Conservation (phyloP, 441 rosid species). For the Syzygium malaccense region DNA sequence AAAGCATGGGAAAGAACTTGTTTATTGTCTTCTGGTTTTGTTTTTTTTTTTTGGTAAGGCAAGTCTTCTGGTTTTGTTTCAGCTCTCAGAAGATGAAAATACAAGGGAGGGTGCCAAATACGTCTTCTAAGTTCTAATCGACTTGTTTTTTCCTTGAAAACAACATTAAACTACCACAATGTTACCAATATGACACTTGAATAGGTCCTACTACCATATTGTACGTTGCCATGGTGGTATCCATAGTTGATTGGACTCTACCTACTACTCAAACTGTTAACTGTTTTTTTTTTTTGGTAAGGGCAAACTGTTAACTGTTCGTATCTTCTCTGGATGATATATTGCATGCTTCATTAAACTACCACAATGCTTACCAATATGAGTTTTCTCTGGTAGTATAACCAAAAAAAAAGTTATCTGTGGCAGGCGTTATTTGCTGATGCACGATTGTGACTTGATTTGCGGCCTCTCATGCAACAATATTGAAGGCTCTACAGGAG, state of each 20-base stretch:
- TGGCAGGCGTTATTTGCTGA: background rate
- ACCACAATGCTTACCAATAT: background rate
- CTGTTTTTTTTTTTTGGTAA: no score
- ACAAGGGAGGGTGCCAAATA: background rate
- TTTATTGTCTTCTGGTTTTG: background rate
- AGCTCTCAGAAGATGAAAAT: background rate
- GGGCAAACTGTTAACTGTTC: background rate
- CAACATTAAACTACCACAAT: background rate
- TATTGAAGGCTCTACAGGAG: background rate
- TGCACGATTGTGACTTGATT: background rate
- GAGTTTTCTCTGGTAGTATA: background rate
- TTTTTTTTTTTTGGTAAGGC: background rate
- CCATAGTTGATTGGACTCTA: background rate
- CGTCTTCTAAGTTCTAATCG: background rate
- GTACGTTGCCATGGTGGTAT: background rate
- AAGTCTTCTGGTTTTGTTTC: background rate
- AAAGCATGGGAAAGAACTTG: background rate
- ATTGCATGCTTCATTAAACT: background rate
- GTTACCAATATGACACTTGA: background rate
- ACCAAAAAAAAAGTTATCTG: background rate
- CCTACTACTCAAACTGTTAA: background rate
- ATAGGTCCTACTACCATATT: background rate
- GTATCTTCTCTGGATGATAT: background rate
- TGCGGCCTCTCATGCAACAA: background rate
- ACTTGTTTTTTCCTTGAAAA: background rate